Evolutionary conservation across 768 basidiomycete genomes (phyloP).

Genomic region (Russula virescens): DNA sequence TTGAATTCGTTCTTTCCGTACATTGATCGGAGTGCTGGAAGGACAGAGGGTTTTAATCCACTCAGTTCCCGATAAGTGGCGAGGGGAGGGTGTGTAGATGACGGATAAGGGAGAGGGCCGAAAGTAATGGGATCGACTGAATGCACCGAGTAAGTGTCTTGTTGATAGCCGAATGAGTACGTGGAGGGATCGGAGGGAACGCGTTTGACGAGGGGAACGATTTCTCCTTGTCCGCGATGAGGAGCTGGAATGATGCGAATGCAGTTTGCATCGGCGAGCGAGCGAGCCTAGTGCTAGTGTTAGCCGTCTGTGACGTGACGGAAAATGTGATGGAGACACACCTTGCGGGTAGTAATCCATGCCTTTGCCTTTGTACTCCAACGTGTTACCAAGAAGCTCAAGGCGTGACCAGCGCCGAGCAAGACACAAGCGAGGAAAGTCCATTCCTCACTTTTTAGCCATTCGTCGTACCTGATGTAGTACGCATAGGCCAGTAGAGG

Average conservation of each 20-base stretch:
- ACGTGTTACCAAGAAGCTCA: conserved; percentile 85
- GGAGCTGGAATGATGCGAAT: conserved; percentile 74
- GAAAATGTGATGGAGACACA: conserved; percentile 31
- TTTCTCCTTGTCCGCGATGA: conserved; percentile 86
- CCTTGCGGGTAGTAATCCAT: conserved; percentile 73
- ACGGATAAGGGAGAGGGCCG: conserved; percentile 82
- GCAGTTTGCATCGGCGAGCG: conserved; percentile 67
- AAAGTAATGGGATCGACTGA: conserved; percentile 57
- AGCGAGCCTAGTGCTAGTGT: conserved; percentile 42
- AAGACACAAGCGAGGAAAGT: conserved; percentile 89
- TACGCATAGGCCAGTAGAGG: conserved; percentile 88
- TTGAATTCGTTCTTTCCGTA: conserved; percentile 96
- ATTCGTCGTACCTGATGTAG: conserved; percentile 83
- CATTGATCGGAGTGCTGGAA: conserved; percentile 50
- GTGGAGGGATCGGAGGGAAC: conserved; percentile 48
- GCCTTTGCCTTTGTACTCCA: conserved; percentile 83
- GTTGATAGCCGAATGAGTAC: conserved; percentile 91
- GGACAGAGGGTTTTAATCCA: conserved; percentile 46
- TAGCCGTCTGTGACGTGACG: background rate
- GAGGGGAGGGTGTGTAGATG: conserved; percentile 61
- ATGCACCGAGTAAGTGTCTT: conserved; percentile 81
- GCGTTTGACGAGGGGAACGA: conserved; percentile 69
- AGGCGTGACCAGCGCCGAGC: conserved; percentile 80
- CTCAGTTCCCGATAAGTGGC: conserved; percentile 54
- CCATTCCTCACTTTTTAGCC: conserved; percentile 94